phyloP scores from a whole-genome alignment of 78 protist genomes.

The Anaeramoeba flamelloides region DNA sequence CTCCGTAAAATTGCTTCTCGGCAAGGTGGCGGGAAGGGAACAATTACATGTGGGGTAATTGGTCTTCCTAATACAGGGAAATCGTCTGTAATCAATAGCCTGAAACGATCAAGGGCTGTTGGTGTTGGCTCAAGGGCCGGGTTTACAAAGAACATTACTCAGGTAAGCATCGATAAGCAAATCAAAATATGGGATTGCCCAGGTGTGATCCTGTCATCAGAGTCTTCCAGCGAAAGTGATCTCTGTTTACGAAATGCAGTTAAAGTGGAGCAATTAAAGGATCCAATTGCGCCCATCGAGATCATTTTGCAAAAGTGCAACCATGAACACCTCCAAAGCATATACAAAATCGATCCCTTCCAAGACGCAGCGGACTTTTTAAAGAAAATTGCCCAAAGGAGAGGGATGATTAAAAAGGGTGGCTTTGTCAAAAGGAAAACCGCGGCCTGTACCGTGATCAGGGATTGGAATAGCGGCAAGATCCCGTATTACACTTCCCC shows the following conservation, averaged over 20 bases:
- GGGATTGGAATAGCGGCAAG: too few species aligned
- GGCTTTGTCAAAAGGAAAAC: too few species aligned
- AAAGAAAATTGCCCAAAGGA: neutral
- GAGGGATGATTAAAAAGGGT: too few species aligned
- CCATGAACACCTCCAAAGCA: neutral
- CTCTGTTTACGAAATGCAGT: conserved; percentile 23
- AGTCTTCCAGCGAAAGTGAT: neutral
- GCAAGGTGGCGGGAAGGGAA: conserved; percentile 20
- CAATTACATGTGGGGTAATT: conserved; percentile 67
- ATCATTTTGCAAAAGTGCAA: neutral
- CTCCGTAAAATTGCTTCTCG: too few species aligned
- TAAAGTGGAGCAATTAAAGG: conserved; percentile 11
- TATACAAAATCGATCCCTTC: neutral
- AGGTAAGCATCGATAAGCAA: conserved; percentile 53
- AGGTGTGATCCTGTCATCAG: conserved; percentile 52
- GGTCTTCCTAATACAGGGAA: conserved; percentile 97
- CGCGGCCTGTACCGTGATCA: too few species aligned
- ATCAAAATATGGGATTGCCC: conserved; percentile 84
- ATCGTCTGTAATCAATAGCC: conserved; percentile 74
- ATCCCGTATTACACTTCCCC: too few species aligned
- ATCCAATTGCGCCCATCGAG: conserved; percentile 1
- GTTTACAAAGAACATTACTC: conserved; percentile 50
- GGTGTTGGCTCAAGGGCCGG: conserved; percentile 71
- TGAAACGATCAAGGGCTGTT: conserved; percentile 68
- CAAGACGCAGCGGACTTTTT: neutral